These are phyloP conservation scores for Coemansia pectinata DNA, from an alignment of 192 early-diverging fungal genomes.

Conservation along the genomic window DNA sequence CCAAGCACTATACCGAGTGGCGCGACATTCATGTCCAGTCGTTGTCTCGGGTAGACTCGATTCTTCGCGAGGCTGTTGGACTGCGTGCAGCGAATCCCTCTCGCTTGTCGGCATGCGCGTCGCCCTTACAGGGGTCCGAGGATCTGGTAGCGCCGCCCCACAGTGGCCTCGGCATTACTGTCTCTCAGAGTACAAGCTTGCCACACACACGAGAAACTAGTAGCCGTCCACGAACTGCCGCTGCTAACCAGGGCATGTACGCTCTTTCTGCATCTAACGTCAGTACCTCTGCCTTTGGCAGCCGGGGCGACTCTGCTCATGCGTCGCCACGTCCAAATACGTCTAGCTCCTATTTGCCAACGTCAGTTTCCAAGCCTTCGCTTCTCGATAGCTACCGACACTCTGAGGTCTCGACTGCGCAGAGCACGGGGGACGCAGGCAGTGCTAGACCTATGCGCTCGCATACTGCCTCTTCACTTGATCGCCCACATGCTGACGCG, in stretches of 20 bases:
- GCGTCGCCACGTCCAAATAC: constrained; percentile 26
- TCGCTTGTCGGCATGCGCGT: constrained; percentile 20
- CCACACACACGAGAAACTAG: constrained; percentile 1
- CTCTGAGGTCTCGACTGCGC: neutral
- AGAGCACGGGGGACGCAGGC: neutral
- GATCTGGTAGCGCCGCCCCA: neutral
- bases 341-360: constrained; percentile 11
- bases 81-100: constrained; percentile 11
- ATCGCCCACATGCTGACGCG: neutral
- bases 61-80: constrained; percentile 52
- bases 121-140: neutral
- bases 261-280: neutral
- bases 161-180: constrained; percentile 39
- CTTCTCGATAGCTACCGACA: neutral
- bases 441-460: neutral
- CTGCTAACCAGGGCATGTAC: constrained; percentile 5
- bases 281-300: constrained; percentile 5
- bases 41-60: constrained; percentile 46
- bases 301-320: neutral
- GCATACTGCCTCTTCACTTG: constrained; percentile 2
- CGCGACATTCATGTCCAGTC: constrained; percentile 55
- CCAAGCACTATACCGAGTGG: constrained; percentile 30
- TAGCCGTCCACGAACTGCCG: neutral
- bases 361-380: neutral
- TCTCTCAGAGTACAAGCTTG: constrained; percentile 1